Evolutionary conservation across 768 basidiomycete species (phyloP).

Genomic region (Naganishia kalamii): DNA sequence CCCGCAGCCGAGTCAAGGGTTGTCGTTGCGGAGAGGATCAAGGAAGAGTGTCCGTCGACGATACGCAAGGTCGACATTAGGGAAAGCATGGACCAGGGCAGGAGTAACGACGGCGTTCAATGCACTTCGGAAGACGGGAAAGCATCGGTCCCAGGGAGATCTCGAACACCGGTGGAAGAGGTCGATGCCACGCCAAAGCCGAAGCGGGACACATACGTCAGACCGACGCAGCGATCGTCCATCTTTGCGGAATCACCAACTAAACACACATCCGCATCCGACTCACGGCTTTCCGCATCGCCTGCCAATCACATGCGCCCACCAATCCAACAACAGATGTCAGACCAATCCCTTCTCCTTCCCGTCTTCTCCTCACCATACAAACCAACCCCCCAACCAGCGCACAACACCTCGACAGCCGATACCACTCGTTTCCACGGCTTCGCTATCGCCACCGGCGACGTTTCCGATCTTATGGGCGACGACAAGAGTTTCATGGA

Average conservation of each 20-base stretch:
- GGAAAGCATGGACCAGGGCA: background rate
- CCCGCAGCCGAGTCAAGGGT: background rate
- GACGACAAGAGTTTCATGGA: slow-evolving; percentile 3
- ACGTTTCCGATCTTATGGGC: background rate
- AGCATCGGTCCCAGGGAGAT: no score
- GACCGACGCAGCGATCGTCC: no score
- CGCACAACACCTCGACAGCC: background rate
- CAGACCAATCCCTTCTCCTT: background rate
- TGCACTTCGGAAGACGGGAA: background rate
- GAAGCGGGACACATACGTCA: no score
- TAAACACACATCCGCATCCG: no score
- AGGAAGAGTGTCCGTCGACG: background rate
- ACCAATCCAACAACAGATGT: background rate
- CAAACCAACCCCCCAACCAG: background rate
- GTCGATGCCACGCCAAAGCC: no score
- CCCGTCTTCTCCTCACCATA: background rate
- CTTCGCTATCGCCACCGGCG: background rate
- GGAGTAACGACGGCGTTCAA: no score
- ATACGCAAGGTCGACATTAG: background rate
- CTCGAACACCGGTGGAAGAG: no score
- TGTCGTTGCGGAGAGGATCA: background rate
- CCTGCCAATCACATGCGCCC: no score
- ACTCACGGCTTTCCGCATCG: no score
- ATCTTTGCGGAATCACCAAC: no score
- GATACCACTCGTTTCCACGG: background rate